Evolutionary conservation across 192 early-diverging fungal species (phyloP), one percentile per base, ranked within the genome.

Genomic region (Globomyces pollinis-pini): DNA sequence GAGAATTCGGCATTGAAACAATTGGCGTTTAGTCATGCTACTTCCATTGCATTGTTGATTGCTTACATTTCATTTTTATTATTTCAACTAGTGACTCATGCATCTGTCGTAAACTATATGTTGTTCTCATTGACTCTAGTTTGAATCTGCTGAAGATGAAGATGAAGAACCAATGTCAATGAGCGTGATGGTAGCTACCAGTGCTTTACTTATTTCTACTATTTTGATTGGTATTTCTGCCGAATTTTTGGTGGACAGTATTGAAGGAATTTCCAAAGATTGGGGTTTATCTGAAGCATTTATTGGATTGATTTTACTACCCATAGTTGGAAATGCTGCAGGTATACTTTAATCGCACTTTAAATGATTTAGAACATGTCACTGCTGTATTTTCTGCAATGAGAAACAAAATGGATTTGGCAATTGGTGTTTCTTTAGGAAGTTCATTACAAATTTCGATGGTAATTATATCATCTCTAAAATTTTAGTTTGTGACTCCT

Each of bases 241-340:
- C 34, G 94, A 97, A 60, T 86, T 77, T 59, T 71, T 97, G 9
- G 91, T 97, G 2, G 79, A 72, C 26, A 85, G 86, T 1, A 90
- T 98, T 34, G 86, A 92, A 39, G 84, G 80, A 15, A 64, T 98
- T 26, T 77, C 86, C 7, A 64, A 83, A 21, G 61, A 76, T 43
- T 90, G 86, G 81, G 66, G 80, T 35, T 71, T 96, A 32, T 80
- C 75, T 33, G 65, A 84, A 12, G 84, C 83, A 2, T 98, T 98
- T 70, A 86, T 98, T 28, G 93, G 93, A 42, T 78, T 98, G 35
- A 88, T 95, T 63, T 61, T 98, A 9, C 60, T 98, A 31, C 91
- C 93, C 1, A 87, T 95, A 32, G 91, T 95, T 28, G 92, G 91
- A 29, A 93, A 93, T 56, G 90, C 89, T 2, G 89, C 91, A 6